phyloP scores from a whole-genome alignment of 169 alveolate species.

The Babesia microti region DNA sequence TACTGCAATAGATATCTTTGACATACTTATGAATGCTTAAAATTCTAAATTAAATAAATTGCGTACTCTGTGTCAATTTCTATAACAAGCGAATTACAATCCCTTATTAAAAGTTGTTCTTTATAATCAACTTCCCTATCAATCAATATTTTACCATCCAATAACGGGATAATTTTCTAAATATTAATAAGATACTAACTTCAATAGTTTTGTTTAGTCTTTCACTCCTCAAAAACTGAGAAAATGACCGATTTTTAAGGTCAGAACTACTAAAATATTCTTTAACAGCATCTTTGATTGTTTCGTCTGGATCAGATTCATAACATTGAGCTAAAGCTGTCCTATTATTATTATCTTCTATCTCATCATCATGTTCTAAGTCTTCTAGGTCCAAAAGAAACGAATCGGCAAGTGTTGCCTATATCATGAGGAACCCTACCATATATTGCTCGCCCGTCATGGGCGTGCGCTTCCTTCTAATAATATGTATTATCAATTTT shows the following conservation, averaged over 20 bases:
- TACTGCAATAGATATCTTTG: conserved; percentile 63
- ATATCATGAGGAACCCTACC: conserved; percentile 1
- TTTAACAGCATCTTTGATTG: conserved; percentile 57
- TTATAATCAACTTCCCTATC: conserved; percentile 7
- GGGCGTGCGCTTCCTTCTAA: too few relatives aligned
- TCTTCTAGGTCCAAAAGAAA: conserved; percentile 59
- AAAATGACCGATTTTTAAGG: conserved; percentile 5
- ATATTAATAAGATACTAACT: conserved; percentile 17
- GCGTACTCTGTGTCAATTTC: conserved; percentile 60
- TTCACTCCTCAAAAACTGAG: conserved; percentile 37
- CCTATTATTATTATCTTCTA: conserved; percentile 17
- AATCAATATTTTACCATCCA: conserved; percentile 12
- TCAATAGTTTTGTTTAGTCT: conserved; percentile 38
- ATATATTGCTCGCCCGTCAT: too few relatives aligned
- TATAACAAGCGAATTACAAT: conserved; percentile 56
- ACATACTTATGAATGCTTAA: conserved; percentile 66
- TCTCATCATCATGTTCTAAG: conserved; percentile 41
- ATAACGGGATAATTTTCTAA: conserved; percentile 13
- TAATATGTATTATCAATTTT: too few relatives aligned
- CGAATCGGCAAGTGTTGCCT: conserved; percentile 62
- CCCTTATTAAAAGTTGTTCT: conserved; percentile 55
- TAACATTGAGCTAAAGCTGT: conserved; percentile 1
- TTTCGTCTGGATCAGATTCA: conserved; percentile 55
- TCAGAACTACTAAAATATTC: conserved; percentile 41
- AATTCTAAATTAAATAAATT: conserved; percentile 17